These are phyloP conservation scores for Phlebiopsis gigantea DNA, from an alignment of 768 basidiomycete species.

Conservation along the genomic window DNA sequence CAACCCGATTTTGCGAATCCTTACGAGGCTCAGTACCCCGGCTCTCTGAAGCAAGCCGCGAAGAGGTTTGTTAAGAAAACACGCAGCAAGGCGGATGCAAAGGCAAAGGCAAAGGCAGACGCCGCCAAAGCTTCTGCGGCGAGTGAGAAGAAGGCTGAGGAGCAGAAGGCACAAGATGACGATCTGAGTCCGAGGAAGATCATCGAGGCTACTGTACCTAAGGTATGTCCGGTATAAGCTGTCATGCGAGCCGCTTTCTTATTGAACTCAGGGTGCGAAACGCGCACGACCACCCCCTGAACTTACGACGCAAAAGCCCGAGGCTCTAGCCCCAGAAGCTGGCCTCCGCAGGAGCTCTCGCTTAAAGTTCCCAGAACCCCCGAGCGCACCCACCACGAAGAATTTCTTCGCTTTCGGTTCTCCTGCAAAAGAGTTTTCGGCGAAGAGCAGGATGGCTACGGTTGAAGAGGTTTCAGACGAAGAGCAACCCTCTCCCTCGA, in stretches of 20 bases:
- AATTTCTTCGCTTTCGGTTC: constrained; percentile 1
- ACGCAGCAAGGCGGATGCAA: constrained; percentile 16
- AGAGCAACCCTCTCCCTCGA: constrained; percentile 32
- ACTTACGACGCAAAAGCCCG: constrained; percentile 23
- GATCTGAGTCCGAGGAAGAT: constrained; percentile 54
- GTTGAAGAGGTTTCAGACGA: constrained; percentile 36
- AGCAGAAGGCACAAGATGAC: constrained; percentile 10
- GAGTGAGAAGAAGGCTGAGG: constrained; percentile 18
- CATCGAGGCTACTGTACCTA: constrained; percentile 75
- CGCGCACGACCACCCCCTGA: constrained; percentile 68
- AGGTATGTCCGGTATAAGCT: no score
- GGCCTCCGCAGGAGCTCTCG: constrained; percentile 19
- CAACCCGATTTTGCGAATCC: constrained; percentile 71
- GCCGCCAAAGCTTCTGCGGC: constrained; percentile 18
- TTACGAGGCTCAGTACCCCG: constrained; percentile 68
- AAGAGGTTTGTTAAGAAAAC: constrained; percentile 26
- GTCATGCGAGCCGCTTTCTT: no score
- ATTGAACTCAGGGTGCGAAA: constrained; percentile 76
- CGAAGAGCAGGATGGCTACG: constrained; percentile 6
- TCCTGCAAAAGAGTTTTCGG: background rate
- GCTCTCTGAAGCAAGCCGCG: constrained; percentile 38
- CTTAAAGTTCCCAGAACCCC: constrained; percentile 18
- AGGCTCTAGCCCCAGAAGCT: constrained; percentile 3
- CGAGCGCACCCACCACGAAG: background rate
- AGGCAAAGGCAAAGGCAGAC: constrained; percentile 22